Conservation (phyloP, 495 filamentous ascomycete genomes). For the Neurospora sublineolata region DNA sequence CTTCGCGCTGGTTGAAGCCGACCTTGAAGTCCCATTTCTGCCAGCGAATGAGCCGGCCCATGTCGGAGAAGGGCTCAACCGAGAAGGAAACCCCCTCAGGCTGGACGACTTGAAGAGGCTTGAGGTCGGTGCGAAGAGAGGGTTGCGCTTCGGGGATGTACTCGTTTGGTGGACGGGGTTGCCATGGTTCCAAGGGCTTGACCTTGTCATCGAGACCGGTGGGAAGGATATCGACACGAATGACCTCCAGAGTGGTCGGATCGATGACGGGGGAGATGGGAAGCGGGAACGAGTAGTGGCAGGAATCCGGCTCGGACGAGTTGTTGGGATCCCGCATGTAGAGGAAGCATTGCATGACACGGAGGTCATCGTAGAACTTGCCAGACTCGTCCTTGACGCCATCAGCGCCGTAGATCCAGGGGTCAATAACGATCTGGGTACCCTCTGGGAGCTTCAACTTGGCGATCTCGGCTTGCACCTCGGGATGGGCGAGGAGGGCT, state of each 20-base stretch:
- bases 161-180: conserved; percentile 50
- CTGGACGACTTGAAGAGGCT: conserved; percentile 65
- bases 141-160: conserved; percentile 63
- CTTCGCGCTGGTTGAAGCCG: conserved; percentile 64
- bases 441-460: conserved; percentile 56
- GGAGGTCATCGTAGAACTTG: conserved; percentile 38
- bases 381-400: conserved; percentile 40
- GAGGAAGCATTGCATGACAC: conserved; percentile 55
- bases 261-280: conserved; percentile 69
- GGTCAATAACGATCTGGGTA: conserved; percentile 48
- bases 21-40: conserved; percentile 63
- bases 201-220: conserved; percentile 51
- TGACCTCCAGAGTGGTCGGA: conserved; percentile 50
- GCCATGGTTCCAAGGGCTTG: conserved; percentile 41
- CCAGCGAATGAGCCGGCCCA: conserved; percentile 40
- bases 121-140: conserved; percentile 48
- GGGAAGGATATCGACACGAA: conserved; percentile 47
- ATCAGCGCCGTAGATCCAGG: conserved; percentile 64
- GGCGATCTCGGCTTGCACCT: conserved; percentile 49
- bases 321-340: conserved; percentile 51
- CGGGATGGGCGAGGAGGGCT: conserved; percentile 41
- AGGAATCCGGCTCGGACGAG: conserved; percentile 47
- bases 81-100: conserved; percentile 66
- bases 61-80: conserved; percentile 34
- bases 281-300: conserved; percentile 72